A percentile compares a stretch with the other conserved stretches of the same genome.
These are phyloP conservation scores for Aquilaria yunnanensis DNA, from an alignment of 345 rosid species.

Conservation along the genomic window DNA sequence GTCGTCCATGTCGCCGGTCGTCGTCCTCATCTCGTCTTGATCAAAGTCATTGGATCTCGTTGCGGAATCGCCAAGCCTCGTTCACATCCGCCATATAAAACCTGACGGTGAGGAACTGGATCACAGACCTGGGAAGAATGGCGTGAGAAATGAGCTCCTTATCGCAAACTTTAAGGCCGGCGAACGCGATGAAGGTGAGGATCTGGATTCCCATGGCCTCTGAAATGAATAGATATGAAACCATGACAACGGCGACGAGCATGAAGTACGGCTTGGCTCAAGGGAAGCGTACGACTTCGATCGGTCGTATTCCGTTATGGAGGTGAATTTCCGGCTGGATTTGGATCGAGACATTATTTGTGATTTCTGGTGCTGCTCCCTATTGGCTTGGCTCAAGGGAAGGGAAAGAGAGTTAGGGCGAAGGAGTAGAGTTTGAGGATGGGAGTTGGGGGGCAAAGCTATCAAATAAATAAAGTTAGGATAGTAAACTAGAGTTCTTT, in stretches of 20 bases:
- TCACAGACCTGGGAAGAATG: constrained; percentile 68
- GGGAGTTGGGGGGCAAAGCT: neutral
- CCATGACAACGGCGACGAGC: constrained; percentile 78
- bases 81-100: constrained; percentile 84
- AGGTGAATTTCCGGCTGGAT: constrained; percentile 32
- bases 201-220: constrained; percentile 87
- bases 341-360: constrained; percentile 24
- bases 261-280: constrained; percentile 80
- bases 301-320: constrained; percentile 44
- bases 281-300: constrained; percentile 40
- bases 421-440: constrained; percentile 24
- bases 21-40: no score
- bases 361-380: neutral
- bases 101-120: constrained; percentile 25
- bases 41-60: no score
- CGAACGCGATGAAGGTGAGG: constrained; percentile 76
- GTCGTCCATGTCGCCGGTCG: no score
- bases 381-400: neutral
- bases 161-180: constrained; percentile 81
- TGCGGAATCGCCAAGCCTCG: no score
- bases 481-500: no score
- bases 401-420: neutral
- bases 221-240: constrained; percentile 67
- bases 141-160: constrained; percentile 85
- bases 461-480: no score